These are phyloP conservation scores for Trichoderma asperellum DNA, from an alignment of 2,329 filamentous ascomycete species.

Conservation along the genomic window DNA sequence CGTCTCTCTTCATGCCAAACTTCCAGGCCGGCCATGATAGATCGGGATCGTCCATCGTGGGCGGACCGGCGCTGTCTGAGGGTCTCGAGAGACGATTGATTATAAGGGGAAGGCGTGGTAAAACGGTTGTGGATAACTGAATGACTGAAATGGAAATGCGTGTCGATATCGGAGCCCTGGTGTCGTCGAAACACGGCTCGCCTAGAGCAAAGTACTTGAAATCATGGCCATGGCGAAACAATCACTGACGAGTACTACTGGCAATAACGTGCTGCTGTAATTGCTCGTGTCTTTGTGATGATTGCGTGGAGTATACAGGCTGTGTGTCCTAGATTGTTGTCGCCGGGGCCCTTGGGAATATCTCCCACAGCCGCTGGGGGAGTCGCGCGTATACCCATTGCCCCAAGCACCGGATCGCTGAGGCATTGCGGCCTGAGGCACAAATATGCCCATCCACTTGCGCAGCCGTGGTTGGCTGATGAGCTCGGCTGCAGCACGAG, in stretches of 20 bases:
- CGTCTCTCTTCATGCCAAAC: constrained; percentile 64
- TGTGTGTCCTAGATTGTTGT: constrained; percentile 14
- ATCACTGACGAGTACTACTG: constrained; percentile 18
- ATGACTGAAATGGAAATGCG: not conserved
- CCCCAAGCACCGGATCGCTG: constrained; percentile 21
- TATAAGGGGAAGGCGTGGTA: constrained; percentile 1
- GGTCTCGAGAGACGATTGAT: not conserved
- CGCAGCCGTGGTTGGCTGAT: not conserved
- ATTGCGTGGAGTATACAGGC: constrained; percentile 25
- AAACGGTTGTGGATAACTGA: not conserved
- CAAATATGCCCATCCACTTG: not conserved
- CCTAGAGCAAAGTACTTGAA: constrained; percentile 31
- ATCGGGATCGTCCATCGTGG: constrained; percentile 58
- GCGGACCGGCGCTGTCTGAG: constrained; percentile 7
- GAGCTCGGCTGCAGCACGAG: not conserved
- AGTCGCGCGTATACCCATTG: constrained; percentile 27
- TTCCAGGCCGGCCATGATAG: constrained; percentile 64
- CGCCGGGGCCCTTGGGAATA: constrained; percentile 18
- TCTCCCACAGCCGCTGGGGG: constrained; percentile 10
- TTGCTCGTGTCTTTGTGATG: constrained; percentile 30
- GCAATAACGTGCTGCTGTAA: constrained; percentile 24
- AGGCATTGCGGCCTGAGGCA: constrained; percentile 20
- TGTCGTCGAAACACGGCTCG: constrained; percentile 29
- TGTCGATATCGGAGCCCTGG: constrained; percentile 12
- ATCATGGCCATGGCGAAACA: constrained; percentile 33